A percentile compares a stretch with the other conserved stretches of the same genome.
Evolutionary conservation across 345 rosid species (phyloP).

Genomic region (Durio zibethinus): DNA sequence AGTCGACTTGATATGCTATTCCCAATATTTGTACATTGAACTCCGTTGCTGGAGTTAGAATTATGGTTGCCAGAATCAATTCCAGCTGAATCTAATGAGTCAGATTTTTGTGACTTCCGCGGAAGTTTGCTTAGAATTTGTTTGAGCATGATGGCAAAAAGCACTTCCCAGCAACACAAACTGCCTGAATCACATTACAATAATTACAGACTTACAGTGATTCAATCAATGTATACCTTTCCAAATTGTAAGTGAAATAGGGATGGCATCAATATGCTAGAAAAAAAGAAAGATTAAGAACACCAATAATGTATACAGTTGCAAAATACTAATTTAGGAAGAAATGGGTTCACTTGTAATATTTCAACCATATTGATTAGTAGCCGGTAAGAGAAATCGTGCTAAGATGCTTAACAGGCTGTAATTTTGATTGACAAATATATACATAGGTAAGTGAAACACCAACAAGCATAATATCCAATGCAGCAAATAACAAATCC

Average conservation of each 20-base stretch:
- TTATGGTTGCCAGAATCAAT: constrained; percentile 37
- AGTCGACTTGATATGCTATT: constrained; percentile 55
- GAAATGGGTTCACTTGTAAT: constrained; percentile 4
- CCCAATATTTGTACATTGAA: constrained; percentile 56
- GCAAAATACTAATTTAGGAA: not conserved
- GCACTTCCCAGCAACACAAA: constrained; percentile 26
- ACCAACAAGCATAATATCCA: constrained; percentile 2
- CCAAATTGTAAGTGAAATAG: not conserved
- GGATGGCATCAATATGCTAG: not conserved
- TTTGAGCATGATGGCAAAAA: constrained; percentile 53
- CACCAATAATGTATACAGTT: not conserved
- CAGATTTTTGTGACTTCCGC: constrained; percentile 51
- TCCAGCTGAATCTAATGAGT: constrained; percentile 39
- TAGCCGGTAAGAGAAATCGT: not conserved
- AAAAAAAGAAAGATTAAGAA: not conserved
- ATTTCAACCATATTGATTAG: constrained; percentile 6
- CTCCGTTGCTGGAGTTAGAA: constrained; percentile 37
- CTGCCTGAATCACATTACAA: constrained; percentile 21
- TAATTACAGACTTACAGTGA: not conserved
- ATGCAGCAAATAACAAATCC: constrained; percentile 6
- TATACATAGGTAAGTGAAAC: not conserved
- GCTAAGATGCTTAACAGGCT: constrained; percentile 9
- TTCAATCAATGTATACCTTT: not conserved
- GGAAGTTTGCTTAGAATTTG: constrained; percentile 80
- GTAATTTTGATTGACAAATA: not conserved